These are phyloP conservation scores for Xylariales sp. DNA, from an alignment of 2,329 filamentous ascomycete species.

Conservation along the genomic window DNA sequence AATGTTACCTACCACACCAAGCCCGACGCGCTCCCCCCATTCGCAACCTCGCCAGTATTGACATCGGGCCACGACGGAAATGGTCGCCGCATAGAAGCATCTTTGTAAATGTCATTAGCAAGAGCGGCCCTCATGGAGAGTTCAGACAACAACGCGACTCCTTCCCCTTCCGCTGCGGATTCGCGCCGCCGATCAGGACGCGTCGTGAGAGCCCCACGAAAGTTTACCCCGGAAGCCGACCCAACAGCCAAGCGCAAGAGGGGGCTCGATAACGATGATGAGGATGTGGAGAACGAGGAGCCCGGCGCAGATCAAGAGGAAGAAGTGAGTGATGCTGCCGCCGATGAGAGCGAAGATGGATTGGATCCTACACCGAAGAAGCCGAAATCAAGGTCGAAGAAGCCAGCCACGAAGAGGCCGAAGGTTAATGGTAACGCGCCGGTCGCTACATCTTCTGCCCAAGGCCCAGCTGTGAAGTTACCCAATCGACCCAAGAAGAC, in stretches of 20 bases:
- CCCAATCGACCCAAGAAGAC: constrained; percentile 54
- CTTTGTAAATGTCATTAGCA: constrained; percentile 34
- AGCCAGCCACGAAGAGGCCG: constrained; percentile 59
- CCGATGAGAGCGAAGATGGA: constrained; percentile 39
- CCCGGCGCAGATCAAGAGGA: constrained; percentile 29
- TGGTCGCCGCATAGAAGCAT: constrained; percentile 19
- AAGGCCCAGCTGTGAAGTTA: constrained; percentile 26
- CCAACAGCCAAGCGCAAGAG: constrained; percentile 55
- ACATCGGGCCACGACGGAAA: constrained; percentile 10
- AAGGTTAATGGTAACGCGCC: constrained; percentile 55
- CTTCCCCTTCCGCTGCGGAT: constrained; percentile 45
- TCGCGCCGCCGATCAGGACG: constrained; percentile 65
- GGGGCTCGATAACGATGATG: constrained; percentile 37
- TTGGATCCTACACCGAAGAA: constrained; percentile 34
- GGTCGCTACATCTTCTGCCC: constrained; percentile 31
- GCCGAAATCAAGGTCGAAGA: constrained; percentile 42
- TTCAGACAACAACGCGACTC: constrained; percentile 51
- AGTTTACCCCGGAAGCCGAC: constrained; percentile 50
- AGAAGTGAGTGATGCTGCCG: constrained; percentile 9
- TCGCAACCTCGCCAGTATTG: not conserved
- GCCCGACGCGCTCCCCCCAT: constrained; percentile 1
- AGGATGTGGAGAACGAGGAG: constrained; percentile 25
- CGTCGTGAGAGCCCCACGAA: constrained; percentile 56
- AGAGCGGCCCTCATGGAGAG: constrained; percentile 47
- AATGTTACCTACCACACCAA: constrained; percentile 6